phyloP scores from a whole-genome alignment of 768 basidiomycete species.

The Pholiota molesta region DNA sequence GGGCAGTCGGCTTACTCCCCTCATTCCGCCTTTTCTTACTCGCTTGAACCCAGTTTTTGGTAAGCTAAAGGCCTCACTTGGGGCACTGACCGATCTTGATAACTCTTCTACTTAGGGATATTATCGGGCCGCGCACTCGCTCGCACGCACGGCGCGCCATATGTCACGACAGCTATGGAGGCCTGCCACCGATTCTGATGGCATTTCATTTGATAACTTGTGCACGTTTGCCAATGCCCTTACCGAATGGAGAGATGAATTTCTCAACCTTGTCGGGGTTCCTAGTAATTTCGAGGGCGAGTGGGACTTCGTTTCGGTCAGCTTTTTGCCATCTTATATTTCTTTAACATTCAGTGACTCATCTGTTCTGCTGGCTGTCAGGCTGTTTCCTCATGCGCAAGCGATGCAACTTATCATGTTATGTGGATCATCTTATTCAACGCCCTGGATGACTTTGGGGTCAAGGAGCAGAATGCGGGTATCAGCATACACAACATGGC shows the following conservation, averaged over 20 bases:
- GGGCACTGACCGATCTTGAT: slow-evolving; percentile 6
- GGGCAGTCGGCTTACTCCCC: slow-evolving; percentile 9
- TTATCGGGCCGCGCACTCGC: slow-evolving; percentile 79
- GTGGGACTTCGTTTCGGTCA: slow-evolving; percentile 85
- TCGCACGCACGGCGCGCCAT: slow-evolving; percentile 82
- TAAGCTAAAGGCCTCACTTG: slow-evolving; percentile 35
- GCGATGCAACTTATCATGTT: slow-evolving; percentile 88
- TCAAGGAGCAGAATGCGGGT: slow-evolving; percentile 69
- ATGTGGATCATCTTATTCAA: slow-evolving; percentile 88
- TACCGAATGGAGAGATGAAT: slow-evolving; percentile 74
- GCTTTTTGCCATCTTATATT: slow-evolving; percentile 21
- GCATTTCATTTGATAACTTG: slow-evolving; percentile 73
- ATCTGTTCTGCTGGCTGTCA: slow-evolving; percentile 22
- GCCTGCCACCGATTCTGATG: slow-evolving; percentile 74
- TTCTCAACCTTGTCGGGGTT: slow-evolving; percentile 80
- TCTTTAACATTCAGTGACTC: slow-evolving; percentile 2
- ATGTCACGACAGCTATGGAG: slow-evolving; percentile 84
- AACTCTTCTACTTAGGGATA: slow-evolving; percentile 60
- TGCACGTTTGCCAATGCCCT: slow-evolving; percentile 58
- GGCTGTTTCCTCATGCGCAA: slow-evolving; percentile 66
- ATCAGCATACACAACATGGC: slow-evolving; percentile 26
- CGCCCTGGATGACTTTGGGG: slow-evolving; percentile 83
- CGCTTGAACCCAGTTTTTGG: slow-evolving; percentile 57
- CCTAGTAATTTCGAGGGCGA: slow-evolving; percentile 81
- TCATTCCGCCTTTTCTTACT: slow-evolving; percentile 17